These are phyloP conservation scores for Fusarium tricinctum DNA, from an alignment of 2,329 filamentous ascomycete genomes.

Conservation along the genomic window DNA sequence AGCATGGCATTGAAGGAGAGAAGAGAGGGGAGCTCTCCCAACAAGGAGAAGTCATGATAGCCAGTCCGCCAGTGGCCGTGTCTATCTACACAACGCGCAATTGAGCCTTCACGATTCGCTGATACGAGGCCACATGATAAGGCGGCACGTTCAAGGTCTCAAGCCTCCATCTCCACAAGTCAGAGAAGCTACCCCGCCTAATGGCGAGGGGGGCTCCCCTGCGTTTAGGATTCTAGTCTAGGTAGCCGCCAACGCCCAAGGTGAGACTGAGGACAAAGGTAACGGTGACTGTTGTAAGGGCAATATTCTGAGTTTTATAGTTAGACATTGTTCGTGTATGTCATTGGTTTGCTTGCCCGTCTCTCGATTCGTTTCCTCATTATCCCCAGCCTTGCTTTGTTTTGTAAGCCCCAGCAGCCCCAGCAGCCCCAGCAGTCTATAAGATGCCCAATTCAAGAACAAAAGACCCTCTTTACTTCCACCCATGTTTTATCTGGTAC, in stretches of 20 bases:
- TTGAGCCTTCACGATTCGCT: conserved; percentile 39
- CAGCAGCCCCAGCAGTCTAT: not conserved
- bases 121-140: conserved; percentile 49
- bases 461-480: not conserved
- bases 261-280: conserved; percentile 6
- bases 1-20: conserved; percentile 19
- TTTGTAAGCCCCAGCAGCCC: not conserved
- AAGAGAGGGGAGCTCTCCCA: conserved; percentile 42
- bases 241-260: conserved; percentile 23
- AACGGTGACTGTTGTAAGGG: conserved; percentile 11
- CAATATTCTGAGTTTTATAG: not conserved
- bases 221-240: conserved; percentile 18
- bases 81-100: conserved; percentile 32
- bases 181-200: conserved; percentile 50
- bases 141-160: conserved; percentile 36
- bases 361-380: conserved; percentile 5
- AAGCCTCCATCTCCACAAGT: conserved; percentile 45
- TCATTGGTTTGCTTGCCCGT: conserved; percentile 6
- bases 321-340: not conserved
- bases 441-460: not conserved
- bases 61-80: conserved; percentile 24
- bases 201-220: conserved; percentile 41
- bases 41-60: conserved; percentile 45
- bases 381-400: conserved; percentile 3
- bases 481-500: conserved; percentile 9